Conservation (phyloP, 2,329 filamentous ascomycete genomes). For the Colletotrichum lini region DNA sequence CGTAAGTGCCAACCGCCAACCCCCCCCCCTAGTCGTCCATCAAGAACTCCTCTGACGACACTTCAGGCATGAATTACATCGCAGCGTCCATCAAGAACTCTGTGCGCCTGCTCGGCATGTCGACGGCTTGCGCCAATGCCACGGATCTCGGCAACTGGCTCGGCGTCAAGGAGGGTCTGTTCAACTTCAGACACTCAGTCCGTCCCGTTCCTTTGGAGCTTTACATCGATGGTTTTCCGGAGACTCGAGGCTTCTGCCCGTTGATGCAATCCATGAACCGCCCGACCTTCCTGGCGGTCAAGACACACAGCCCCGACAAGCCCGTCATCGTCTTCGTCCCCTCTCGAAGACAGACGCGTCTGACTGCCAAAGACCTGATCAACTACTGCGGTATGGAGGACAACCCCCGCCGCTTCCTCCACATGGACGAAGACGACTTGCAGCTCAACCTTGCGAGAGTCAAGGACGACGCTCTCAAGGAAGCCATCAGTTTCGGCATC, state of each 20-base stretch:
- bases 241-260: constrained; percentile 94
- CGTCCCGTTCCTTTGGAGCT: constrained; percentile 96
- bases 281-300: constrained; percentile 95
- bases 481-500: constrained; percentile 97
- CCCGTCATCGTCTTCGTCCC: constrained; percentile 99
- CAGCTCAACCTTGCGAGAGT: constrained; percentile 89
- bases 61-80: constrained; percentile 93
- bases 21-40: not conserved
- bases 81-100: constrained; percentile 91
- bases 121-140: constrained; percentile 96
- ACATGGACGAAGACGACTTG: constrained; percentile 95
- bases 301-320: constrained; percentile 95
- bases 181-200: constrained; percentile 98
- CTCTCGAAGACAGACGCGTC: constrained; percentile 91
- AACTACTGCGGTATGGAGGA: constrained; percentile 99
- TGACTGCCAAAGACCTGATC: constrained; percentile 96
- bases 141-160: constrained; percentile 96
- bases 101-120: constrained; percentile 97
- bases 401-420: constrained; percentile 91
- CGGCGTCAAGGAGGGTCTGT: constrained; percentile 93
- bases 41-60: not conserved
- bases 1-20: constrained; percentile 54
- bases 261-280: constrained; percentile 99
- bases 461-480: constrained; percentile 92
- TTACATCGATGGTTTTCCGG: constrained; percentile 97